Conservation (phyloP, 1,139 yeast species). For the Blastobotrys illinoisensis region DNA sequence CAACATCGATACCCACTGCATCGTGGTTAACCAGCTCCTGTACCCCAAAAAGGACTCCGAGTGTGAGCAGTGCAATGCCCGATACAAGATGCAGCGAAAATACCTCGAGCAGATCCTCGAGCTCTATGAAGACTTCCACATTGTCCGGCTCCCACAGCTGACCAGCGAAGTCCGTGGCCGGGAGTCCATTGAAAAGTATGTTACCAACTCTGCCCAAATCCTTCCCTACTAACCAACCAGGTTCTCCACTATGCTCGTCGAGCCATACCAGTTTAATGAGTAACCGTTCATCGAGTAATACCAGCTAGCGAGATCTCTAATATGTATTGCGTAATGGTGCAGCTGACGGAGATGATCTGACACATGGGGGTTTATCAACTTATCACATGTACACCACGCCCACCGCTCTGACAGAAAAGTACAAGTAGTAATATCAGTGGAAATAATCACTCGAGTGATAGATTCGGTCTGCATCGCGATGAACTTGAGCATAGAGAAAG, state of each 20-base stretch:
- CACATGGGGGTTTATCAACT: not conserved
- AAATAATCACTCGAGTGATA: not conserved
- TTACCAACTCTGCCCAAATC: not conserved
- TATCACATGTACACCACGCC: not conserved
- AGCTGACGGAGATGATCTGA: not conserved
- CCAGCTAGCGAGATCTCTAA: too few species aligned
- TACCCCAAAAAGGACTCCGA: constrained; percentile 61
- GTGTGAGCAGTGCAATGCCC: constrained; percentile 85
- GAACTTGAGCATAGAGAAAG: not conserved
- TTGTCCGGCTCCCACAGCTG: constrained; percentile 89
- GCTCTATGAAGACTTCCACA: constrained; percentile 88
- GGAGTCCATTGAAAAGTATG: constrained; percentile 59
- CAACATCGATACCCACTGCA: constrained; percentile 93
- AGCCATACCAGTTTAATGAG: constrained; percentile 23
- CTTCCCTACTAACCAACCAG: not conserved
- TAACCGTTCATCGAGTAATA: not conserved
- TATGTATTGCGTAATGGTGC: not conserved
- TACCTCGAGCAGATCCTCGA: constrained; percentile 92
- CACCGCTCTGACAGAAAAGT: not conserved
- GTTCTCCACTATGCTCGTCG: constrained; percentile 31
- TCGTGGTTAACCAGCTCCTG: constrained; percentile 87
- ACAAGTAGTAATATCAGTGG: not conserved
- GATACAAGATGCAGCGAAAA: constrained; percentile 95
- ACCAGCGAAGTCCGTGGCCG: constrained; percentile 93
- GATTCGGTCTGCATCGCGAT: not conserved